These are phyloP conservation scores for Rhypophila decipiens DNA, from an alignment of 495 filamentous ascomycete genomes.

Conservation along the genomic window DNA sequence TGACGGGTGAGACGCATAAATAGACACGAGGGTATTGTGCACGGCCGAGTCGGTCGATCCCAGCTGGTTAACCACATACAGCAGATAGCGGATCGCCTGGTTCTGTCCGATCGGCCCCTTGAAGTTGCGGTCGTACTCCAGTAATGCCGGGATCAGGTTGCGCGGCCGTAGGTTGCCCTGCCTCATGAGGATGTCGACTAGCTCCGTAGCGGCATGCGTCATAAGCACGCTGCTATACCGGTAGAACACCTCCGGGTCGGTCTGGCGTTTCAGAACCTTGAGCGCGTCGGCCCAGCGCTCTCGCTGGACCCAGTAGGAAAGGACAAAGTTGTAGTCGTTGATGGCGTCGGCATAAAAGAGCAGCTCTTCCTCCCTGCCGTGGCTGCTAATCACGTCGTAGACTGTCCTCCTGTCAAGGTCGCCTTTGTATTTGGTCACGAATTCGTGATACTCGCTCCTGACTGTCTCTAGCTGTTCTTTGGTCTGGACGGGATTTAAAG, in stretches of 20 bases:
- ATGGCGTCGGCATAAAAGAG: slow-evolving; percentile 81
- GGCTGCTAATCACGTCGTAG: slow-evolving; percentile 93
- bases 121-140: slow-evolving; percentile 83
- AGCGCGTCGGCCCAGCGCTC: slow-evolving; percentile 91
- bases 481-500: slow-evolving; percentile 60
- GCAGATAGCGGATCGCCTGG: slow-evolving; percentile 90
- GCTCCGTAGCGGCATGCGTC: slow-evolving; percentile 72
- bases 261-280: slow-evolving; percentile 83
- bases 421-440: slow-evolving; percentile 71
- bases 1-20: slow-evolving; percentile 82
- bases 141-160: slow-evolving; percentile 82
- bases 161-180: slow-evolving; percentile 82
- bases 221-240: slow-evolving; percentile 94
- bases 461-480: slow-evolving; percentile 63
- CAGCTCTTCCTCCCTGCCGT: slow-evolving; percentile 87
- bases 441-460: slow-evolving; percentile 77
- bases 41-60: slow-evolving; percentile 80
- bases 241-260: slow-evolving; percentile 88
- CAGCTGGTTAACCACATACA: slow-evolving; percentile 85
- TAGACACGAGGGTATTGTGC: slow-evolving; percentile 94
- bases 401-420: slow-evolving; percentile 87
- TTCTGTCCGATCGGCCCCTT: slow-evolving; percentile 62
- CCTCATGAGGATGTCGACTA: slow-evolving; percentile 90
- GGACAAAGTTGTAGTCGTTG: slow-evolving; percentile 88
- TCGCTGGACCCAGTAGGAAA: slow-evolving; percentile 95